Base-by-base conservation (phyloP, 352 stramenopile genomes). In the Aphanomyces invadans region DNA sequence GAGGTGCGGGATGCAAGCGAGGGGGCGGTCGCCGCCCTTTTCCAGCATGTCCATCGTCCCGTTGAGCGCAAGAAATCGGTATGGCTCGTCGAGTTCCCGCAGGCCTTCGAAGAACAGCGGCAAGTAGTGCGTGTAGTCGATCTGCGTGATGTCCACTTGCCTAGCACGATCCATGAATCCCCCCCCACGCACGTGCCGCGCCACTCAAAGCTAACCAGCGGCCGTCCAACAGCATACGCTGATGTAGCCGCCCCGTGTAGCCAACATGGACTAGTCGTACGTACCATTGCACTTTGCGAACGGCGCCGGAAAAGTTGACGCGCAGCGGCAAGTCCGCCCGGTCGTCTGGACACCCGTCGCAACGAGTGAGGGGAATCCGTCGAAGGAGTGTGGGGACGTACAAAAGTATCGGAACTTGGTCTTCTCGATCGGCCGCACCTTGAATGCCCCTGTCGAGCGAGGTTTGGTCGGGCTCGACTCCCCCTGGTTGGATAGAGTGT, bases 31-130 rank as follows among this genome's bases (percentile, higher is more conserved):
- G 4, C 75, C 70, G 25, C 84, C 89, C 42, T 85, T 83, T n/a
- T 78, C 73, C 21, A 95, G 71, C 52, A 97, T 71, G 68, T 97
- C 86, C 52, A 87, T 91, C 39, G 78, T 74, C 7, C 88, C 89
- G 68, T 95, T 83, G 32, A 76, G 71, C 0, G 86, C 81, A 45
- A 96, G 72, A 60, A 96, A 95, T 61, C 70, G 80, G 77, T 87
- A 95, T 33, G 73, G 89, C 52, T 83, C 81, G 31, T 73, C 56
- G 17, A 76, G 75, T 68, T 95, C 90, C 15, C 86, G 81, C 61
- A 97, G 82, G 21, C 91, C 90, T 39, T 97, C 87, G 38, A 97
- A 79, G 70, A 97, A 97, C 19, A 97, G 73, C 31, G 91, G 91
- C 17, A 97, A 80, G 70, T 95, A 89, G 65, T 89, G 89, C 38